Evolutionary conservation across 2,329 filamentous ascomycete genomes (phyloP).

Genomic region (Clonostachys rosea): DNA sequence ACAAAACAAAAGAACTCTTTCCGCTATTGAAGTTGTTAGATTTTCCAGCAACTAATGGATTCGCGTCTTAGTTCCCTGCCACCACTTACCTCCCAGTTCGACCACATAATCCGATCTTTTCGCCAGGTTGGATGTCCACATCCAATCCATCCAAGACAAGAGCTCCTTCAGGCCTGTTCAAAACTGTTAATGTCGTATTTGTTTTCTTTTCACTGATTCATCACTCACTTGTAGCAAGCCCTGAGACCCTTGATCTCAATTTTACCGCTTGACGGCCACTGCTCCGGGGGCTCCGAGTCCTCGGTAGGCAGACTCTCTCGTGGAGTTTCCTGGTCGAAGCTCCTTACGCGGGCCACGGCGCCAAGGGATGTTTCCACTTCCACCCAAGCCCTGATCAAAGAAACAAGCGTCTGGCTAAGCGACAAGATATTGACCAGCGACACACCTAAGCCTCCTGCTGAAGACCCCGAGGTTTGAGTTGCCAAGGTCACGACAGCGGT

Average conservation of each 20-base stretch:
- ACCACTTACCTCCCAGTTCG: slow-evolving; percentile 17
- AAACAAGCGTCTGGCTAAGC: slow-evolving; percentile 7
- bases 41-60: no score
- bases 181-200: no score
- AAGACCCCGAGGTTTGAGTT: slow-evolving; percentile 16
- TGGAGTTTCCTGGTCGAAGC: slow-evolving; percentile 12
- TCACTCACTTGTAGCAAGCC: slow-evolving; percentile 17
- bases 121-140: slow-evolving; percentile 14
- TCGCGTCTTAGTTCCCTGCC: no score
- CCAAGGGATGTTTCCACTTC: slow-evolving; percentile 18
- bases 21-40: slow-evolving; percentile 20
- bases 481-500: slow-evolving; percentile 38
- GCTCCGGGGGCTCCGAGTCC: slow-evolving; percentile 5
- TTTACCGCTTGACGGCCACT: slow-evolving; percentile 22
- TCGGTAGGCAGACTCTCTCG: slow-evolving; percentile 10
- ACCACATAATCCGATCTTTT: slow-evolving; percentile 23
- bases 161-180: no score
- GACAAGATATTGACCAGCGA: slow-evolving; percentile 16
- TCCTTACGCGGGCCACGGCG: slow-evolving; percentile 15
- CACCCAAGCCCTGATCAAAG: slow-evolving; percentile 24
- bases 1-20: slow-evolving; percentile 30
- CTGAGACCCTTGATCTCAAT: slow-evolving; percentile 22
- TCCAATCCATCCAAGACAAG: no score
- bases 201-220: no score
- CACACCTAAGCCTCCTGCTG: slow-evolving; percentile 19